Conservation (phyloP, 805 yeast species). For the Wickerhamomyces strasburgensis region DNA sequence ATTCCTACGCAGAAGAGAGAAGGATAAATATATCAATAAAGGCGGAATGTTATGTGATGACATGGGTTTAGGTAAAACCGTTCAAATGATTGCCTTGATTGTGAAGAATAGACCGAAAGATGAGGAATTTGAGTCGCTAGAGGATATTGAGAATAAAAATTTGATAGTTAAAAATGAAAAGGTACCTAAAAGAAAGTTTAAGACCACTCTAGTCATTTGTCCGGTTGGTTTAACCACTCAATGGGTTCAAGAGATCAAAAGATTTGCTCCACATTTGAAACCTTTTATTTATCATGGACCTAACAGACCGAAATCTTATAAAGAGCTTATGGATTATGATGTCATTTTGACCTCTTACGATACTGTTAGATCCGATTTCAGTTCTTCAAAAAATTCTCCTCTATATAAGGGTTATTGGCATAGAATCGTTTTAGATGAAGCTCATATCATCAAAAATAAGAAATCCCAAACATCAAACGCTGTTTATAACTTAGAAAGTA, state of each 20-base stretch:
- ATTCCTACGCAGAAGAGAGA: slow-evolving; percentile 38
- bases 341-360: slow-evolving; percentile 67
- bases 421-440: slow-evolving; percentile 58
- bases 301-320: slow-evolving; percentile 31
- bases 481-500: slow-evolving; percentile 34
- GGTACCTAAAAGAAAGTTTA: slow-evolving; percentile 18
- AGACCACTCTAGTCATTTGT: slow-evolving; percentile 57
- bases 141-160: slow-evolving; percentile 7
- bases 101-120: slow-evolving; percentile 27
- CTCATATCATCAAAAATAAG: slow-evolving; percentile 54
- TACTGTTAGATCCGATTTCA: slow-evolving; percentile 40
- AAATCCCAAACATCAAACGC: slow-evolving; percentile 43
- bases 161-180: slow-evolving; percentile 1
- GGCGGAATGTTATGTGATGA: slow-evolving; percentile 80
- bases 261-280: slow-evolving; percentile 40
- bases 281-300: slow-evolving; percentile 54
- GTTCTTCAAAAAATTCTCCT: slow-evolving; percentile 18
- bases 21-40: slow-evolving; percentile 20
- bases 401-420: slow-evolving; percentile 34
- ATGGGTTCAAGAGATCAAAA: slow-evolving; percentile 65
- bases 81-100: slow-evolving; percentile 65
- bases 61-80: slow-evolving; percentile 88
- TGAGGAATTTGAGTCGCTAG: slow-evolving; percentile 7
- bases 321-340: slow-evolving; percentile 44
- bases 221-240: slow-evolving; percentile 72